phyloP scores from a whole-genome alignment of 192 early-diverging fungal genomes.

The Dimargaris xerosporica region DNA sequence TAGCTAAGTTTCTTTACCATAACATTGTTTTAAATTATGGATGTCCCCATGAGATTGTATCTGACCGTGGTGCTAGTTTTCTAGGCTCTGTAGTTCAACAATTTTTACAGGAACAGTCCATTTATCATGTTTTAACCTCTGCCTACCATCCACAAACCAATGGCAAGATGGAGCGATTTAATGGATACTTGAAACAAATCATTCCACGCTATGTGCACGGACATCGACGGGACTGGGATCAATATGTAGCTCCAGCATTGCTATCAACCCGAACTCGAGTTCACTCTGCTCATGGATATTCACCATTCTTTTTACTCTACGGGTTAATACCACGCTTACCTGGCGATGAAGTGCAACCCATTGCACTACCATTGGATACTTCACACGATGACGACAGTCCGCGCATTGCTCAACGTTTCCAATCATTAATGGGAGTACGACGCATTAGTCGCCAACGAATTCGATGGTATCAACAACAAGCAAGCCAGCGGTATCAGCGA shows the following conservation, averaged over 20 bases:
- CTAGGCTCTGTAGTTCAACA: neutral
- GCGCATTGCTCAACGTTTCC: neutral
- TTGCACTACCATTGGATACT: neutral
- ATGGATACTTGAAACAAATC: constrained; percentile 10
- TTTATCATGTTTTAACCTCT: constrained; percentile 11
- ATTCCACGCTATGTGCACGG: neutral
- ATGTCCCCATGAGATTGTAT: constrained; percentile 9
- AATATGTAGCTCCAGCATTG: neutral
- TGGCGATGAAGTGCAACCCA: neutral
- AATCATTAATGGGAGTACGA: neutral
- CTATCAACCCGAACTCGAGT: neutral
- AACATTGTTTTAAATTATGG: constrained; percentile 8
- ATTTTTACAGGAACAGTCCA: neutral
- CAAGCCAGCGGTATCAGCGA: neutral
- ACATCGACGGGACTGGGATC: constrained; percentile 11
- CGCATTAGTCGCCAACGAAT: neutral
- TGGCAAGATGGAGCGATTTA: constrained; percentile 14
- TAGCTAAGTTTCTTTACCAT: constrained; percentile 13
- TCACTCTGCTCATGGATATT: neutral
- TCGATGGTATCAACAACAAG: neutral
- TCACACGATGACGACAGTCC: neutral
- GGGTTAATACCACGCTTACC: neutral
- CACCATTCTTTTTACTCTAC: neutral
- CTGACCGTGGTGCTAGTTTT: constrained; percentile 12
- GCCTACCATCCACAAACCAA: constrained; percentile 14